phyloP scores from a whole-genome alignment of 2,329 filamentous ascomycete species.

The Albophoma yamanashiensis region DNA sequence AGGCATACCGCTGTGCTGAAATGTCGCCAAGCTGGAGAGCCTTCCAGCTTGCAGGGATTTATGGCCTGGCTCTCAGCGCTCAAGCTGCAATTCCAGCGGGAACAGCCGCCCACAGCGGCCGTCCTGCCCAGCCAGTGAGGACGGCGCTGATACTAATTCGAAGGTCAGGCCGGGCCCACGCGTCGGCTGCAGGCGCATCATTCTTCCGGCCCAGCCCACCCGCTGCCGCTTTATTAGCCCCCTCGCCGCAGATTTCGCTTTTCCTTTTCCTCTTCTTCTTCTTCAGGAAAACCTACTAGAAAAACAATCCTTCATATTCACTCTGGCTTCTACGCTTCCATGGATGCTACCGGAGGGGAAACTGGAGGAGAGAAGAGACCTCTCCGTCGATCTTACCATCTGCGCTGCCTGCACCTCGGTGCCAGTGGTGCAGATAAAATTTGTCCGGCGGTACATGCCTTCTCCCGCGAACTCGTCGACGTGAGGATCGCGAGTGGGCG shows the following conservation, averaged over 20 bases:
- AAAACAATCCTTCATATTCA: constrained; percentile 54
- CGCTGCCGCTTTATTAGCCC: not conserved
- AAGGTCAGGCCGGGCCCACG: not conserved
- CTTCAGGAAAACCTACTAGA: constrained; percentile 31
- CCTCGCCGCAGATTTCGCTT: not conserved
- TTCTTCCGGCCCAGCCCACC: constrained; percentile 13
- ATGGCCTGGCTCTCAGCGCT: not conserved
- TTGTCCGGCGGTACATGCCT: constrained; percentile 22
- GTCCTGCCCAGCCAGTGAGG: not conserved
- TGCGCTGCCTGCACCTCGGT: constrained; percentile 25
- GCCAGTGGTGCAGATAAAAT: constrained; percentile 24
- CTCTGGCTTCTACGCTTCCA: constrained; percentile 48
- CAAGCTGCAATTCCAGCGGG: not conserved
- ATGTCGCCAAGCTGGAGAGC: not conserved
- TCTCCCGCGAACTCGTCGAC: not conserved
- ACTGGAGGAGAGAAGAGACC: constrained; percentile 53
- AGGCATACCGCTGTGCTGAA: not conserved
- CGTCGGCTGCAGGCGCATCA: constrained; percentile 7
- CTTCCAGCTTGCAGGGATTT: not conserved
- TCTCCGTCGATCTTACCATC: constrained; percentile 37
- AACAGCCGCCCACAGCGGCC: not conserved
- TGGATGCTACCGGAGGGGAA: constrained; percentile 56
- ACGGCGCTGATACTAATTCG: not conserved
- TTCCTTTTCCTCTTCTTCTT: constrained; percentile 13
- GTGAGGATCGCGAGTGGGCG: too few relatives aligned